Evolutionary conservation across 768 basidiomycete species (phyloP).

Genomic region (Tricholoma terreum): DNA sequence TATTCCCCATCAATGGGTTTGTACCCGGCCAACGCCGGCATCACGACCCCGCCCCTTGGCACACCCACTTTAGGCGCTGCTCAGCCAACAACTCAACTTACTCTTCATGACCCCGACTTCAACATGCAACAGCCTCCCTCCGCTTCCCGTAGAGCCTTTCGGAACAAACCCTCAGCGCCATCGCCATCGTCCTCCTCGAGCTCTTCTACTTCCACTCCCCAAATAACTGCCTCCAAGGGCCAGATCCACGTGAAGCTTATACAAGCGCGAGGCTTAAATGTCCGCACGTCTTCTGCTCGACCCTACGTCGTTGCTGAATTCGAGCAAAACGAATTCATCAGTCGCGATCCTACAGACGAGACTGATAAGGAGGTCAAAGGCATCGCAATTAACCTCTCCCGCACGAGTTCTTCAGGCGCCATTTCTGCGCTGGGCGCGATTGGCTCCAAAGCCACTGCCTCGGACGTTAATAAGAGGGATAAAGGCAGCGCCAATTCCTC

Average conservation of each 20-base stretch:
- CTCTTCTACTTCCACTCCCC: slow-evolving; percentile 20
- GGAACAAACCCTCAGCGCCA: slow-evolving; percentile 20
- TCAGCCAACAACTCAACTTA: slow-evolving; percentile 56
- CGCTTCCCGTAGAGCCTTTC: slow-evolving; percentile 28
- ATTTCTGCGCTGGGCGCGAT: slow-evolving; percentile 66
- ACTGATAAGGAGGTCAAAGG: slow-evolving; percentile 88
- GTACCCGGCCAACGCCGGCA: slow-evolving; percentile 41
- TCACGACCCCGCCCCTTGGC: slow-evolving; percentile 32
- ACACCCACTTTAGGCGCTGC: slow-evolving; percentile 51
- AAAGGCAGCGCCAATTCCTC: slow-evolving; percentile 42
- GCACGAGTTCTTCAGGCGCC: slow-evolving; percentile 55
- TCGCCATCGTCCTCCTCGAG: slow-evolving; percentile 41
- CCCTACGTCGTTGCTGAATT: slow-evolving; percentile 98
- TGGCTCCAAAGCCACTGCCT: slow-evolving; percentile 42
- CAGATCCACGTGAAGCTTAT: slow-evolving; percentile 97
- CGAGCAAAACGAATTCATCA: slow-evolving; percentile 98
- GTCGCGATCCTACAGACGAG: slow-evolving; percentile 83
- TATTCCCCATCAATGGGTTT: slow-evolving; percentile 32
- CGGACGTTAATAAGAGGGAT: slow-evolving; percentile 32
- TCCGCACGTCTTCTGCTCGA: slow-evolving; percentile 58
- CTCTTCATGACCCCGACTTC: slow-evolving; percentile 84
- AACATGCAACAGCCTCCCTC: slow-evolving; percentile 69
- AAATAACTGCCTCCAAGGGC: slow-evolving; percentile 44
- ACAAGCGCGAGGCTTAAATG: slow-evolving; percentile 79
- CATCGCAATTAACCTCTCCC: slow-evolving; percentile 55